Percentiles rank a stretch among this genome's conserved stretches.
These are phyloP conservation scores for Aspergillus bridgeri DNA, from an alignment of 495 filamentous ascomycete species.

Conservation along the genomic window DNA sequence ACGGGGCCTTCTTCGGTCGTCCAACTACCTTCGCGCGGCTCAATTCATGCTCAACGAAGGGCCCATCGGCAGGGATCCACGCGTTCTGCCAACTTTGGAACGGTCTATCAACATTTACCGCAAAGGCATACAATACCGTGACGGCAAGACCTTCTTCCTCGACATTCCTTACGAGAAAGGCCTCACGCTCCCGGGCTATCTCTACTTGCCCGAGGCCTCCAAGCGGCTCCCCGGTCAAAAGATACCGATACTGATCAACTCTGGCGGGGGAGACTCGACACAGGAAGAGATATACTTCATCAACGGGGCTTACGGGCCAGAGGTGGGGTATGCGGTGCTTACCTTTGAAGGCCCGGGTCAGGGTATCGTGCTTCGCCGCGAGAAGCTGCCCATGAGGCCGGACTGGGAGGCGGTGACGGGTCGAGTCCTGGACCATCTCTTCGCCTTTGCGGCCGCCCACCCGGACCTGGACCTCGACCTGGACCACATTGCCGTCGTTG, in stretches of 20 bases:
- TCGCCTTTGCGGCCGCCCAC: background rate
- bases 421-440: constrained; percentile 33
- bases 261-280: constrained; percentile 39
- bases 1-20: constrained; percentile 32
- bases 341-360: constrained; percentile 52
- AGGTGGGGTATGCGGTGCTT: constrained; percentile 45
- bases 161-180: constrained; percentile 40
- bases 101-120: constrained; percentile 19
- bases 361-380: constrained; percentile 31
- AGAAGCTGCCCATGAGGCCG: constrained; percentile 29
- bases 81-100: constrained; percentile 16
- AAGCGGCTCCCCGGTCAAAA: constrained; percentile 22
- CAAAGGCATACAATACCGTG: constrained; percentile 17
- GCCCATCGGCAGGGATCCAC: constrained; percentile 12
- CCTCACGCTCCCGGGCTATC: constrained; percentile 31
- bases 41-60: constrained; percentile 29
- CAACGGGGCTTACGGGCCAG: constrained; percentile 11
- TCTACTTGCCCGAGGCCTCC: constrained; percentile 33
- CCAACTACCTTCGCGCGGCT: constrained; percentile 41
- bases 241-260: constrained; percentile 39
- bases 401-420: constrained; percentile 30
- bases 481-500: constrained; percentile 34
- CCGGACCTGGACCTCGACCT: constrained; percentile 41
- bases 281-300: constrained; percentile 49
- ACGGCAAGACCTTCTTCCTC: constrained; percentile 17